Evolutionary conservation across 345 rosid genomes (phyloP), one percentile per base, ranked within the genome.

Genomic region (Acer saccharum): DNA sequence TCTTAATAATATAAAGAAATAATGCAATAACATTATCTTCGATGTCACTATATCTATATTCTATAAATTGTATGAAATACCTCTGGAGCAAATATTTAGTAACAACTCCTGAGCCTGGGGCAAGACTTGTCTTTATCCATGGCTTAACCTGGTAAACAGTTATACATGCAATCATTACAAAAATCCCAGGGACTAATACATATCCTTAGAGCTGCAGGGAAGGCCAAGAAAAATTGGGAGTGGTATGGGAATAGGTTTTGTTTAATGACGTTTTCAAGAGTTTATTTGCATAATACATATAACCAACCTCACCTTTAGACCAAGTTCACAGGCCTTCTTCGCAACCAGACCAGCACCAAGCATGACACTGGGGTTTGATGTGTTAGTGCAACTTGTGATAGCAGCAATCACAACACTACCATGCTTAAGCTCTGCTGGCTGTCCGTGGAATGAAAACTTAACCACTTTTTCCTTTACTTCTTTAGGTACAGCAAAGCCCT

Each of bases 351-450:
- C 99, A 81, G 99, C 98, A 60, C 98, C 98, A 66, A 94, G 98
- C 99, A 96, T 96, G 81, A 96, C 98, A 54, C 97, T 96, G 69
- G 99, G 99, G 77, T 96, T 96, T 83, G 99, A 96, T 74, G 99
- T 96, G 83, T 96, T 96, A 69, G 99, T 96, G 81, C 99, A 96
- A 66, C 99, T 96, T 29, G 98, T 96, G 73, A 96, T 96, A 76
- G 99, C 99, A 77, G 98, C 97, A 86, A 96, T 96, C 82, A 96
- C 99, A 39, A 96, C 98, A 90, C 97, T 94, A 57, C 99, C 98
- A 77, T 96, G 99, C 91, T 88, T 92, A 73, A 96, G 86, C 83
- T 92, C 99, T 55, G 99, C 98, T 68, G 90, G 93, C 77, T 88
- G 84, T 74, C 98, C 98, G 67, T 89, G 84, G 86, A 94, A 96